Base-by-base conservation (phyloP, 192 early-diverging fungal genomes). In the Linnemannia elongata region DNA sequence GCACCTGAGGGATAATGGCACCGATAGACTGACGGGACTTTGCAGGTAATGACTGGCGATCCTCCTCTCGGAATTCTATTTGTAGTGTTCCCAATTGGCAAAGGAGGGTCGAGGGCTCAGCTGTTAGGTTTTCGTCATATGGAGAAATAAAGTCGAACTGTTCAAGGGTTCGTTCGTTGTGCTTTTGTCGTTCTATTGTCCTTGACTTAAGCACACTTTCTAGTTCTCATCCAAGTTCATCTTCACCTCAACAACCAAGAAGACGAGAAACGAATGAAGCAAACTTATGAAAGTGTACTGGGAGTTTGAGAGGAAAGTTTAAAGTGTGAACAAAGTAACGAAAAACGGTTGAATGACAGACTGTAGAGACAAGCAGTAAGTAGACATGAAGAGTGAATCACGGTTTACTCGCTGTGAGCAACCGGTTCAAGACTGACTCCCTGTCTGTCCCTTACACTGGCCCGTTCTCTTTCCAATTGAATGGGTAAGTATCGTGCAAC, bases 51-150 rank as follows among this genome's bases (percentile, higher is more conserved):
- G 76, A 54, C 1, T 87, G 79, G 33, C 75, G 78, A 20, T 74
- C 15, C 33, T 77, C 35, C 41, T 78, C 39, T 76, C 33, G 33
- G 66, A 74, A 81, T 78, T 81, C 85, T 81, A 81, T 72, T 66
- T 66, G 60, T 66, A 66, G 60, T 10, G 33, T 33, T 66, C 10
- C 33, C 33, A 15, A 33, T 57, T 24, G 60, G 13, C 27, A 66
- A 27, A 66, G n/a, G 24, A 30, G n/a, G 60, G 60, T 66, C 13
- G 30, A 66, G 27, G 60, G 60, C 70, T 72, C 70, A 42, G 38
- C 36, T 42, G 41, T 38, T 72, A 41, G 70, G 70, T 72, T 22
- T 38, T 39, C 22, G 70, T 72, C 36, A 10, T 38, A 42, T 72
- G 35, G 39, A 72, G 70, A 42, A 38, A 22, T 66, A 72, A 42